A percentile compares a stretch with the other conserved stretches of the same genome.
These are phyloP conservation scores for Pistacia integerrima DNA, from an alignment of 345 rosid species.

Conservation along the genomic window DNA sequence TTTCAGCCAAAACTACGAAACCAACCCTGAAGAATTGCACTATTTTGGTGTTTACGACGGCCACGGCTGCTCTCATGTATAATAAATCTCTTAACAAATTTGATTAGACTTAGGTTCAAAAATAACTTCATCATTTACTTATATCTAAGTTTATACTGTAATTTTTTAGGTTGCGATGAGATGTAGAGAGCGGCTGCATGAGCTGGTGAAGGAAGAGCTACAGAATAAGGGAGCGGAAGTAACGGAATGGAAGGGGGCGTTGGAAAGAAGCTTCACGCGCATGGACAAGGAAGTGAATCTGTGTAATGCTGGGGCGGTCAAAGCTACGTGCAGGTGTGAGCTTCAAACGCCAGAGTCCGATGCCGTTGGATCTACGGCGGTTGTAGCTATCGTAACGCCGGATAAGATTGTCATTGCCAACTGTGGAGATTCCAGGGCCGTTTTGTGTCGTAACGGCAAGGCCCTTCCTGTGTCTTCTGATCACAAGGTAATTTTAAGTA, in stretches of 20 bases:
- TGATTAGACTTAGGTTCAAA: not conserved
- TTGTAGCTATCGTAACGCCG: conserved; percentile 66
- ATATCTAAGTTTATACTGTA: not conserved
- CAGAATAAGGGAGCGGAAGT: conserved; percentile 16
- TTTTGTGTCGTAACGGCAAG: conserved; percentile 75
- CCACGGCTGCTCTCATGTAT: conserved; percentile 81
- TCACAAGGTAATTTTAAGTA: conserved; percentile 61
- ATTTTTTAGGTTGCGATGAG: conserved; percentile 54
- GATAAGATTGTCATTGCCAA: conserved; percentile 76
- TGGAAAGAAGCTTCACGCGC: conserved; percentile 66
- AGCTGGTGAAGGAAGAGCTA: conserved; percentile 56
- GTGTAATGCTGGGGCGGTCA: conserved; percentile 22
- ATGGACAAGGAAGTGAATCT: conserved; percentile 61
- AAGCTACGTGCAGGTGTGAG: conserved; percentile 62
- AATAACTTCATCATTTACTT: not conserved
- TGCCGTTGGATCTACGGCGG: conserved; percentile 92
- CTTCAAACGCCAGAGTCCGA: conserved; percentile 68
- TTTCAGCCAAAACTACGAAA: conserved; percentile 22
- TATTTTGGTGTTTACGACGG: conserved; percentile 81
- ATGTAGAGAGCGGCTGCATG: conserved; percentile 67
- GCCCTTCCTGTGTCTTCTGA: conserved; percentile 76
- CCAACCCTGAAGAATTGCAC: conserved; percentile 39
- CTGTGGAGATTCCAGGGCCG: conserved; percentile 94
- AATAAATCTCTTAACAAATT: not conserved
- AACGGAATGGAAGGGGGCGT: conserved; percentile 47